These are phyloP conservation scores for Herpetospermum pedunculosum DNA, from an alignment of 306 rosid genomes.

Conservation along the genomic window DNA sequence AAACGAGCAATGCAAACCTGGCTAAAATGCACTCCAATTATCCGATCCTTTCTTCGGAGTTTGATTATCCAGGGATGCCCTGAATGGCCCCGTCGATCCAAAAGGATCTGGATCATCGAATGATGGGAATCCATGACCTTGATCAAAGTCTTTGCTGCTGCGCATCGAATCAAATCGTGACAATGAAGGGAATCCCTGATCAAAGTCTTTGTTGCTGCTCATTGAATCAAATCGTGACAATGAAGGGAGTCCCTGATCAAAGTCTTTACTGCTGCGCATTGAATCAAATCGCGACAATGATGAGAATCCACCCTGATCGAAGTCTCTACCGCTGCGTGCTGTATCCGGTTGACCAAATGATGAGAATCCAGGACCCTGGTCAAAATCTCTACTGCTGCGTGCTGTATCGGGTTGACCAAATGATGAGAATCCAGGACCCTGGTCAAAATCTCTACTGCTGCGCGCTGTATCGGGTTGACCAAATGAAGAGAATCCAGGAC, in stretches of 20 bases:
- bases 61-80: constrained; percentile 52
- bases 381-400: constrained; percentile 52
- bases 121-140: constrained; percentile 33
- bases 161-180: constrained; percentile 12
- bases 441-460: constrained; percentile 59
- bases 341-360: neutral
- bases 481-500: constrained; percentile 11
- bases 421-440: constrained; percentile 16
- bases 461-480: constrained; percentile 5
- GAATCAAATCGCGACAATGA: neutral
- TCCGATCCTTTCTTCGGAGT: constrained; percentile 59
- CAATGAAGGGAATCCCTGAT: constrained; percentile 23
- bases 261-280: constrained; percentile 45
- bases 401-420: neutral
- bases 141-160: constrained; percentile 59
- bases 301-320: constrained; percentile 28
- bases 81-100: constrained; percentile 66
- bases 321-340: constrained; percentile 44
- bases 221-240: constrained; percentile 4
- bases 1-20: constrained; percentile 8
- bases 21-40: constrained; percentile 84
- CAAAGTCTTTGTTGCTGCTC: constrained; percentile 52
- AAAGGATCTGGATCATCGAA: constrained; percentile 87
- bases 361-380: constrained; percentile 26
- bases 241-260: constrained; percentile 22